phyloP scores from a whole-genome alignment of 2,329 filamentous ascomycete genomes.

The Pseudopithomyces maydicus region DNA sequence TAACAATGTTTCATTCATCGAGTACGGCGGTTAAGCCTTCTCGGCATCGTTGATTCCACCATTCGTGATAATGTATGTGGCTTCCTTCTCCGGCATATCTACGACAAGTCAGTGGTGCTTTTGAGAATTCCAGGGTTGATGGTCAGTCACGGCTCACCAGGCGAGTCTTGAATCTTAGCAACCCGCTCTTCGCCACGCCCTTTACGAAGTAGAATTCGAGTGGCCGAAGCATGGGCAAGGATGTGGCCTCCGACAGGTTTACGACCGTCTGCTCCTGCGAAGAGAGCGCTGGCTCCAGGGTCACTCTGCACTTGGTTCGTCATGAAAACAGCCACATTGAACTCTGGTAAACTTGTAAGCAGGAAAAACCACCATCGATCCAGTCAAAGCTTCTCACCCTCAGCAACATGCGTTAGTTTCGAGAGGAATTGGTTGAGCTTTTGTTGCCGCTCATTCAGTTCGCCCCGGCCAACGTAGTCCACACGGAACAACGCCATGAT shows the following conservation, averaged over 20 bases:
- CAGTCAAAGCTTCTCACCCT: constrained; percentile 49
- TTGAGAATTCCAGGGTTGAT: not conserved
- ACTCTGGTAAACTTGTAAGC: constrained; percentile 52
- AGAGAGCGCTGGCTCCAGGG: constrained; percentile 70
- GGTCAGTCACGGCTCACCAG: constrained; percentile 52
- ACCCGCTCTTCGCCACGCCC: constrained; percentile 72
- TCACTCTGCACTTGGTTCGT: constrained; percentile 76
- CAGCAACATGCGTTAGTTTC: constrained; percentile 67
- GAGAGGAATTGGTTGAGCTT: constrained; percentile 69
- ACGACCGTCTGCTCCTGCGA: constrained; percentile 69
- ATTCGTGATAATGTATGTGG: constrained; percentile 72
- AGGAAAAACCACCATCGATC: not conserved
- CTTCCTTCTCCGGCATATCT: constrained; percentile 72
- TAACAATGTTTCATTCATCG: too few species aligned
- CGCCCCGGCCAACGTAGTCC: constrained; percentile 69
- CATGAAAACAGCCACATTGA: constrained; percentile 64
- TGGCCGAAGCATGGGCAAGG: constrained; percentile 71
- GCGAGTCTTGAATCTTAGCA: constrained; percentile 71
- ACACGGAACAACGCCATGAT: constrained; percentile 73
- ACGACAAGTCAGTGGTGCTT: constrained; percentile 17
- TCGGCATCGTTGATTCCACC: constrained; percentile 72
- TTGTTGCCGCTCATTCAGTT: constrained; percentile 71
- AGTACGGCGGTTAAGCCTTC: too few species aligned
- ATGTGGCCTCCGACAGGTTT: constrained; percentile 72
- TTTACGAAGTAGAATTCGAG: constrained; percentile 69